phyloP scores from a whole-genome alignment of 2,329 filamentous ascomycete species.

The Hypoxylon sp. region DNA sequence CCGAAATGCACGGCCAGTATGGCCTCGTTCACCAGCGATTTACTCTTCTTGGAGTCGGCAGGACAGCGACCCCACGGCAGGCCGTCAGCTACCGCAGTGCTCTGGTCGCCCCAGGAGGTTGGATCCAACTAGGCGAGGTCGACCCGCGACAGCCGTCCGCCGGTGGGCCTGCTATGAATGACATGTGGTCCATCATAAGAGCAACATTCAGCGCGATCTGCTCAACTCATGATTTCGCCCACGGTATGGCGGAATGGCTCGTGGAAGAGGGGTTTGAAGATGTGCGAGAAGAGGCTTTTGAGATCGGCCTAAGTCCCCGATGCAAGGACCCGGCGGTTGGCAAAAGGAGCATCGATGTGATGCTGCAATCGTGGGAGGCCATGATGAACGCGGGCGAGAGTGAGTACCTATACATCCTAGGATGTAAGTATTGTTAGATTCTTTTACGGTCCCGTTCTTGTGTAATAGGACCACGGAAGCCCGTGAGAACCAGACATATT shows the following conservation, averaged over 20 bases:
- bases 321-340: neutral
- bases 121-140: slow-evolving; percentile 16
- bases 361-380: neutral
- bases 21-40: slow-evolving; percentile 16
- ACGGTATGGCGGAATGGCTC: neutral
- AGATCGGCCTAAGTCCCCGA: neutral
- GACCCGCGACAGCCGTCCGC: neutral
- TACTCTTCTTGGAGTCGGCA: slow-evolving; percentile 2
- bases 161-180: neutral
- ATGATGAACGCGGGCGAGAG: neutral
- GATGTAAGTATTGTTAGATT: too few species aligned
- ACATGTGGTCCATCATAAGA: neutral
- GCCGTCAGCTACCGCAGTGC: slow-evolving; percentile 3
- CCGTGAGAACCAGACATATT: too few species aligned
- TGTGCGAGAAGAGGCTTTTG: slow-evolving; percentile 16
- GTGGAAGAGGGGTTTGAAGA: slow-evolving; percentile 26
- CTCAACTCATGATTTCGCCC: neutral
- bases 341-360: neutral
- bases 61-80: slow-evolving; percentile 3
- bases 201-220: neutral
- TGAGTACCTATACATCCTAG: too few species aligned
- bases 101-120: slow-evolving; percentile 12
- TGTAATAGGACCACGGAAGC: too few species aligned
- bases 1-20: slow-evolving; percentile 2
- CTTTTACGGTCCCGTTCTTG: too few species aligned